Percentiles rank a stretch among this genome's conserved stretches.
phyloP scores from a whole-genome alignment of 805 yeast species.

The Zygotorulaspora sp. region DNA sequence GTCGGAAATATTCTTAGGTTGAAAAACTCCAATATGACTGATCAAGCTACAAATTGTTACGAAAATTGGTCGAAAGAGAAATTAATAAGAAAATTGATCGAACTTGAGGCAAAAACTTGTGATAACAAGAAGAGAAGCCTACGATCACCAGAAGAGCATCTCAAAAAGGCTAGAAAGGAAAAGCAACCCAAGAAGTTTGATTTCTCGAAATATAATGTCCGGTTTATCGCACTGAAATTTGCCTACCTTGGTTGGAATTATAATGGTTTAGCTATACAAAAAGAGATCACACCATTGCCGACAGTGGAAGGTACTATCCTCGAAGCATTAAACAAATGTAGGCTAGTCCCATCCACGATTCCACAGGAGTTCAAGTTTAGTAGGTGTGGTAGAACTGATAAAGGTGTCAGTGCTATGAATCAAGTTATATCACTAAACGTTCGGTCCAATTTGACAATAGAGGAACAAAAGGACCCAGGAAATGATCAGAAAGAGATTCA shows the following conservation, averaged over 20 bases:
- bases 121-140: slow-evolving; percentile 1
- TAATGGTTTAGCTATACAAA: slow-evolving; percentile 82
- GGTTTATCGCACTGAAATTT: slow-evolving; percentile 76
- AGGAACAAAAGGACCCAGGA: slow-evolving; percentile 53
- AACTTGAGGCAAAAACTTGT: slow-evolving; percentile 43
- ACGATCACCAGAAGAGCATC: slow-evolving; percentile 4
- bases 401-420: slow-evolving; percentile 95
- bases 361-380: slow-evolving; percentile 68
- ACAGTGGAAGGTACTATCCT: slow-evolving; percentile 80
- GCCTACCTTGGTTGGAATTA: slow-evolving; percentile 94
- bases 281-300: slow-evolving; percentile 69
- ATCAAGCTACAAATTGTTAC: slow-evolving; percentile 38
- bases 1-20: neutral
- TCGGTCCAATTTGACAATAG: slow-evolving; percentile 60
- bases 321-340: slow-evolving; percentile 64
- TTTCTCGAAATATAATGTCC: slow-evolving; percentile 53
- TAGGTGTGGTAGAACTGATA: slow-evolving; percentile 92
- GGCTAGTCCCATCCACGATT: slow-evolving; percentile 55
- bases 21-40: slow-evolving; percentile 1
- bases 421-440: slow-evolving; percentile 82
- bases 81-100: slow-evolving; percentile 51
- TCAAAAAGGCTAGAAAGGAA: slow-evolving; percentile 16
- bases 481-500: slow-evolving; percentile 69
- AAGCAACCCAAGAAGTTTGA: slow-evolving; percentile 51
- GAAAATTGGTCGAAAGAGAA: slow-evolving; percentile 61